Base-by-base conservation (phyloP, 2,329 filamentous ascomycete species). In the Pezicula radicicola region DNA sequence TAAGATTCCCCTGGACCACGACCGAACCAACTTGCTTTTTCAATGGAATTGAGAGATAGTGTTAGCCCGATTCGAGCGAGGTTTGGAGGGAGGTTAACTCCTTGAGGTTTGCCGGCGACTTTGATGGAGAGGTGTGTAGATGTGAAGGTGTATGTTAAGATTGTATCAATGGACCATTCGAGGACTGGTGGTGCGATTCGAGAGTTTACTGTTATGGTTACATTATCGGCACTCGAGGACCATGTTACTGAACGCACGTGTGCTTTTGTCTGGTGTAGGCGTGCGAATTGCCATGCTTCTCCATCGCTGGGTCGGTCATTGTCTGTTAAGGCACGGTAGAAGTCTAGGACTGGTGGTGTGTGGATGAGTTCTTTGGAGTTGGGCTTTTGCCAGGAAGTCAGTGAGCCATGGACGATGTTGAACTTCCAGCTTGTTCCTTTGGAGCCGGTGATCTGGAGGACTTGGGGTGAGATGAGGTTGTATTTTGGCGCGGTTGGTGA, bases 1-100 rank as follows among this genome's bases (percentile, higher is more conserved):
- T 89, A 89, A 4, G 75, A 80, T 64, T 88, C 84, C 1, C 81
- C 81, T 0, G 83, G 82, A 0, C 87, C 86, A 2, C 83, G 78
- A 2, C 85, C 85, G 63, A 83, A 88, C 85, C 85, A 89, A n/a
- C 70, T 66, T 1, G 73, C 76, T 4, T 63, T 59, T 4, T 69
- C 63, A 21, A 75, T 66, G 16, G 58, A 70, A 47, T 9, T 71
- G 57, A 71, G 72, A 12, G 68, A 76, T 58, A 70, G 75, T n/a
- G 66, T 80, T 56, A 88, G 66, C 0, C 86, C 86, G 53, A 88
- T 77, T 15, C 85, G 76, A 0, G 85, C 83, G 39, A 88, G 75
- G 1, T 80, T 85, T 3, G 71, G 67, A 0, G 83, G 83, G 0
- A 80, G 68, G 2, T 76, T 72, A 12, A 61, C 60, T 0, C 81